Evolutionary conservation across 148 eudicot species (phyloP), one percentile per base, ranked within the genome.

Genomic region (Limonium bicolor): DNA sequence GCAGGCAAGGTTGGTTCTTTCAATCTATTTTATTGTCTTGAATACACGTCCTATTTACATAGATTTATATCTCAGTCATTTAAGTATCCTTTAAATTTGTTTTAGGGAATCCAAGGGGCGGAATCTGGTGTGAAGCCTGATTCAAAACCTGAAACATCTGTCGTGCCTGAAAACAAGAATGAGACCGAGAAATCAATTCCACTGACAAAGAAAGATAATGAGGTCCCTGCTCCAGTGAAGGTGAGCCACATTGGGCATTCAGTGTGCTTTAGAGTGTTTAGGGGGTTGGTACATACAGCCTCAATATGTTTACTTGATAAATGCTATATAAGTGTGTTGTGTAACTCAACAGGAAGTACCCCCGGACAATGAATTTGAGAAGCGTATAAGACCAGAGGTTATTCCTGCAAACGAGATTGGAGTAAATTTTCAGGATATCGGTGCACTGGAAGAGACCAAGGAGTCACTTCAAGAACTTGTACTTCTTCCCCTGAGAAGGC

Each of bases 331-430:
- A 4, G 43, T 53, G 41, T 52, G 21, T 44, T 51, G 38, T 47
- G 14, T 45, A 17, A 7, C 46, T 46, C 35, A 5, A 28, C 75
- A 86, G 96, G 96, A 86, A 63, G 73, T 73, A 44, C 60, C 71
- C 56, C 86, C 93, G 0, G 96, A 86, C 72, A 86, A 86, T 48
- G 96, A 86, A 67, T 86, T 86, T 45, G 93, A 86, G 49, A 86
- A 81, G 54, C 87, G 93, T 23, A 75, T 86, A 13, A 75, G 96
- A 72, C 93, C 93, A 37, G 96, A 86, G 55, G 96, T 86, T 18
- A 81, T 86, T 38, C 93, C 96, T 3, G 64, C 96, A 34, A 64
- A 45, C 27, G 93, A 86, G 61, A 75, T 81, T 3, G 93, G 96
- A 28, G 96, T 86, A 13, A 63, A 86, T 32, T 86, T 86, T 41